Base-by-base conservation (phyloP, 176 grass and related monocot species). In the Eragrostis nindensis region DNA sequence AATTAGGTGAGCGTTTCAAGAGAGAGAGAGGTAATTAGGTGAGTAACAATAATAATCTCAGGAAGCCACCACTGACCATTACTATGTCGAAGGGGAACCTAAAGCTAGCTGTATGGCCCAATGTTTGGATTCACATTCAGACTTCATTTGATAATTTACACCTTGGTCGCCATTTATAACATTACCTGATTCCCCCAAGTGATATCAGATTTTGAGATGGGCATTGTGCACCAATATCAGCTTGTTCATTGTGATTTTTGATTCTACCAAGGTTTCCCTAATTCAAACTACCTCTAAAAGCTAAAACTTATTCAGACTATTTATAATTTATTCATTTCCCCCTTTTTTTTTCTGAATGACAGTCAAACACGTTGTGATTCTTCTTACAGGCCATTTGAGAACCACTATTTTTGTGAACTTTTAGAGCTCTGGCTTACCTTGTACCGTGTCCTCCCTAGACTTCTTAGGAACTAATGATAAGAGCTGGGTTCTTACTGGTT, bases 171-270 rank as follows among this genome's bases (percentile, higher is more conserved):
- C 18, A 39, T 78, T 17, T 11, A 67, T 42, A 6, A 25, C 21
- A 63, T 50, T 62, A 27, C 14, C 29, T 63, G 26, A 19, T 36
- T 59, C 66, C 19, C 43, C 26, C 12, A 50, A 38, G 8, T 16
- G 5, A 36, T 60, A 49, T 48, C 78, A 61, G 45, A 46, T 50
- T 62, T n/a, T 52, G 21, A 82, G 62, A 62, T 73, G 13, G 71
- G 48, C 8, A 42, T 70, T 69, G 15, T 24, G n/a, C 21, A 30
- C 18, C 16, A 18, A 45, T 19, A 46, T 75, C 6, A 49, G 15
- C 57, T 47, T 14, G 18, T 48, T 47, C 26, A 42, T 65, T 64
- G 42, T 36, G 12, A 49, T 77, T 46, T 62, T 7, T 24, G 5
- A 48, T 64, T 40, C 29, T 6, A 64, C 16, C 3, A 0, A 57